Base-by-base conservation (phyloP, 2,329 filamentous ascomycete genomes). In the Colletotrichum salicis region DNA sequence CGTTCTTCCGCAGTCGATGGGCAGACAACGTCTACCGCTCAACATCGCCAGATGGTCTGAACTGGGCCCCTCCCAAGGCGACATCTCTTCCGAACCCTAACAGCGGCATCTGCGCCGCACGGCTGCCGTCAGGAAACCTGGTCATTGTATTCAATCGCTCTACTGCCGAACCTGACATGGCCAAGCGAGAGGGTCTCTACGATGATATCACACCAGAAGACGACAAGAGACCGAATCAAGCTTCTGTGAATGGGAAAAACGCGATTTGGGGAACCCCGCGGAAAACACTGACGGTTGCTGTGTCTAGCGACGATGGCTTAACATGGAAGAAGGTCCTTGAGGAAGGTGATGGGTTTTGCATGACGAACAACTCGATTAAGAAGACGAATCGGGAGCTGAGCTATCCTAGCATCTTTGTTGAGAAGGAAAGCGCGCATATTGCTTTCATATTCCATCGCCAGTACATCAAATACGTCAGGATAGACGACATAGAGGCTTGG, bases 201-300 rank as follows among this genome's bases (percentile, higher is more conserved):
- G 84, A 85, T 57, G 84, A 85, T 56, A 84, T 85, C 63, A 83
- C 81, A 0, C 80, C 82, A 1, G 80, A 79, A 1, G 77, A 79
- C 4, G 84, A 84, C 64, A 83, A 77, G 24, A 77, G 83, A 5
- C 76, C 76, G 0, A 84, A 84, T 45, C 83, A 85, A 56, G 77
- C 78, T 2, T 75, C 75, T 0, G 75, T 79, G 15, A 74, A 80
- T 58, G 81, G 79, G 1, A 83, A 81, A 64, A 78, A 80, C 5
- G 84, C 84, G 0, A 81, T 85, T 27, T 86, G 83, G 84, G 84
- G 84, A 15, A 82, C 83, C 0, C 83, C 84, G 0, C 74, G 81
- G 3, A 81, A 80, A 60, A 73, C 77, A 0, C 62, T 84, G 37
- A 81, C 80, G 0, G 73, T 83, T 5, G 82, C 76, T 1, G 52